Conservation (phyloP, 495 filamentous ascomycete species). For the Podospora conica region DNA sequence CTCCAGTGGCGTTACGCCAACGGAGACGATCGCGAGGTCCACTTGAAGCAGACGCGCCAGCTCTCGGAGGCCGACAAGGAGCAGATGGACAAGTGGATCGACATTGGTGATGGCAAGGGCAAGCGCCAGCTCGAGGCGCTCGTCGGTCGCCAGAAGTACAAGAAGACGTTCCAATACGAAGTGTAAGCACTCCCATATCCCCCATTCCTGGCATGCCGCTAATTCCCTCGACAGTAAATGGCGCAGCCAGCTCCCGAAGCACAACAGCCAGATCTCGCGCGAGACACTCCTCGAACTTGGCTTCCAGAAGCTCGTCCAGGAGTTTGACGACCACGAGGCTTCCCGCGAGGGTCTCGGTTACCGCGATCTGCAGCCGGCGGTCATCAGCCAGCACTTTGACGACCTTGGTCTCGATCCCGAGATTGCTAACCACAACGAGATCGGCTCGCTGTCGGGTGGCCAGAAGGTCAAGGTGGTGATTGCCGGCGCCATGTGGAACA, state of each 20-base stretch:
- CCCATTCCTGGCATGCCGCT: slow-evolving; percentile 4
- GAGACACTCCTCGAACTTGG: slow-evolving; percentile 82
- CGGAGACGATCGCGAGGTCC: slow-evolving; percentile 93
- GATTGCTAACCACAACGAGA: slow-evolving; percentile 97
- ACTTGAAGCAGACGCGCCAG: slow-evolving; percentile 93
- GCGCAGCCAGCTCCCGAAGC: slow-evolving; percentile 78
- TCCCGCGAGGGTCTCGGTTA: slow-evolving; percentile 96
- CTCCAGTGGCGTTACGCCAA: slow-evolving; percentile 97
- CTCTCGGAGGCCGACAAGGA: slow-evolving; percentile 76
- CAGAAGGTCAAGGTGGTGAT: slow-evolving; percentile 99
- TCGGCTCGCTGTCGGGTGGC: slow-evolving; percentile 93
- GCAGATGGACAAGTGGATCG: slow-evolving; percentile 84
- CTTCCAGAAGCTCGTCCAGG: slow-evolving; percentile 89
- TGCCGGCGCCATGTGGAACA: slow-evolving; percentile 98
- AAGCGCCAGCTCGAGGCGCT: slow-evolving; percentile 74
- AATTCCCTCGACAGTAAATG: slow-evolving; percentile 59
- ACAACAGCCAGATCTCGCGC: slow-evolving; percentile 86
- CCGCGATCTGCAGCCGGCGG: slow-evolving; percentile 82
- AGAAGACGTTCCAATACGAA: slow-evolving; percentile 99
- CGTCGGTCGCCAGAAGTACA: slow-evolving; percentile 95
- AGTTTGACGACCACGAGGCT: slow-evolving; percentile 97
- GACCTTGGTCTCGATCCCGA: slow-evolving; percentile 94
- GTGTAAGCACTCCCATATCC: slow-evolving; percentile 48
- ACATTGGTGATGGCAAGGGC: slow-evolving; percentile 76
- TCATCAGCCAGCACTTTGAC: slow-evolving; percentile 97